Conservation (phyloP, 495 filamentous ascomycete species). For the Bacidia rubella region DNA sequence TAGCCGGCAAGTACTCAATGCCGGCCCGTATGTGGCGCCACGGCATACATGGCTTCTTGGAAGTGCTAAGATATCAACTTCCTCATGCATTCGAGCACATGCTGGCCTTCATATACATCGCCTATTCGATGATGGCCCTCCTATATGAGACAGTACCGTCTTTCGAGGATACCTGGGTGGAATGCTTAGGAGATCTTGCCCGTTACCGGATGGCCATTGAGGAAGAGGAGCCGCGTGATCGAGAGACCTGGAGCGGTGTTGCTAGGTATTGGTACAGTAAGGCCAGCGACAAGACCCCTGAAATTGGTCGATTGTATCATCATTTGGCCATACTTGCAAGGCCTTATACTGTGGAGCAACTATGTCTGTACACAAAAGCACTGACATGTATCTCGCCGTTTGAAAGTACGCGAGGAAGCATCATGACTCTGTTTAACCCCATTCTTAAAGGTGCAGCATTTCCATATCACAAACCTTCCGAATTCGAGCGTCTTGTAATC, state of each 20-base stretch:
- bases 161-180: slow-evolving; percentile 81
- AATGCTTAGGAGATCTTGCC: slow-evolving; percentile 49
- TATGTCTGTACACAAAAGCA: slow-evolving; percentile 56
- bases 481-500: slow-evolving; percentile 41
- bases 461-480: slow-evolving; percentile 23
- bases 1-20: slow-evolving; percentile 33
- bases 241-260: slow-evolving; percentile 67
- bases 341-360: slow-evolving; percentile 57
- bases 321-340: slow-evolving; percentile 72
- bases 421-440: slow-evolving; percentile 57
- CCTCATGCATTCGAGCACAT: slow-evolving; percentile 36
- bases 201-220: slow-evolving; percentile 42
- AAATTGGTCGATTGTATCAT: slow-evolving; percentile 65
- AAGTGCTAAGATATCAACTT: slow-evolving; percentile 30
- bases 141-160: slow-evolving; percentile 39
- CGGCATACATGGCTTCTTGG: slow-evolving; percentile 37
- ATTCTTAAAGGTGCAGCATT: slow-evolving; percentile 34
- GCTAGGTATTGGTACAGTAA: slow-evolving; percentile 71
- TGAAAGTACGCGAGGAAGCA: slow-evolving; percentile 49
- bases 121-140: slow-evolving; percentile 39
- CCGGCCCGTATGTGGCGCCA: slow-evolving; percentile 38
- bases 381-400: slow-evolving; percentile 40
- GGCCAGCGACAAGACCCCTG: slow-evolving; percentile 56
- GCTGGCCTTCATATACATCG: slow-evolving; percentile 39
- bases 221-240: slow-evolving; percentile 43